Evolutionary conservation across 192 early-diverging fungal genomes (phyloP).

Genomic region (Umbelopsis vinacea): DNA sequence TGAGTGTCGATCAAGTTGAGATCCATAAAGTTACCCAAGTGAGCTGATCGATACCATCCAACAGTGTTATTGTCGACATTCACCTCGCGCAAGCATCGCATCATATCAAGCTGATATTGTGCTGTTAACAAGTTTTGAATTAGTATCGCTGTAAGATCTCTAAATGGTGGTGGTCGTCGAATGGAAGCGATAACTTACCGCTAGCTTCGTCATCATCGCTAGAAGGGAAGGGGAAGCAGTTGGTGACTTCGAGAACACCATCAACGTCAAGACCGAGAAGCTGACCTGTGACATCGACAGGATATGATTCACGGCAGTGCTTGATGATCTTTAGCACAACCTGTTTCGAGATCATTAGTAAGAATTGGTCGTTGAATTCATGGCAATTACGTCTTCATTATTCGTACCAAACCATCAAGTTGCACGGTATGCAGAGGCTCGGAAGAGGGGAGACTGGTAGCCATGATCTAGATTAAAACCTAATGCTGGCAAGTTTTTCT

Average conservation of each 20-base stretch:
- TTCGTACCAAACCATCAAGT: slow-evolving; percentile 72
- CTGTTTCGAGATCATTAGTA: slow-evolving; percentile 33
- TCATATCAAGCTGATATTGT: slow-evolving; percentile 94
- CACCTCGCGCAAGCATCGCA: slow-evolving; percentile 89
- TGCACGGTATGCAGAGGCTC: slow-evolving; percentile 68
- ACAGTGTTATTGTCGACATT: slow-evolving; percentile 97
- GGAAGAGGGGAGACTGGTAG: slow-evolving; percentile 22
- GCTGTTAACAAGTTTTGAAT: slow-evolving; percentile 40
- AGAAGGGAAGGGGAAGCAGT: slow-evolving; percentile 84
- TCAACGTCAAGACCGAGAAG: slow-evolving; percentile 92
- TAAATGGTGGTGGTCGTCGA: background rate
- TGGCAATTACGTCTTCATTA: background rate
- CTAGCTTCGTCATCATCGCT: slow-evolving; percentile 52
- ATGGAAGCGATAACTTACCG: slow-evolving; percentile 48
- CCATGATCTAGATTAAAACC: slow-evolving; percentile 23
- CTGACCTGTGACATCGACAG: slow-evolving; percentile 84
- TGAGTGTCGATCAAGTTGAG: slow-evolving; percentile 89
- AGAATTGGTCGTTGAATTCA: background rate
- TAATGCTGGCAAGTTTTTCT: background rate
- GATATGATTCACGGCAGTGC: slow-evolving; percentile 88
- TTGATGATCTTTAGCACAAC: slow-evolving; percentile 97
- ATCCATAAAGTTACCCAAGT: slow-evolving; percentile 89
- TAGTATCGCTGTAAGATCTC: background rate
- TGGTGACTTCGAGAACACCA: slow-evolving; percentile 91
- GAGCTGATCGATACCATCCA: slow-evolving; percentile 96